A percentile compares a stretch with the other conserved stretches of the same genome.
These are phyloP conservation scores for Mycena belliarum DNA, from an alignment of 768 basidiomycete genomes.

Conservation along the genomic window DNA sequence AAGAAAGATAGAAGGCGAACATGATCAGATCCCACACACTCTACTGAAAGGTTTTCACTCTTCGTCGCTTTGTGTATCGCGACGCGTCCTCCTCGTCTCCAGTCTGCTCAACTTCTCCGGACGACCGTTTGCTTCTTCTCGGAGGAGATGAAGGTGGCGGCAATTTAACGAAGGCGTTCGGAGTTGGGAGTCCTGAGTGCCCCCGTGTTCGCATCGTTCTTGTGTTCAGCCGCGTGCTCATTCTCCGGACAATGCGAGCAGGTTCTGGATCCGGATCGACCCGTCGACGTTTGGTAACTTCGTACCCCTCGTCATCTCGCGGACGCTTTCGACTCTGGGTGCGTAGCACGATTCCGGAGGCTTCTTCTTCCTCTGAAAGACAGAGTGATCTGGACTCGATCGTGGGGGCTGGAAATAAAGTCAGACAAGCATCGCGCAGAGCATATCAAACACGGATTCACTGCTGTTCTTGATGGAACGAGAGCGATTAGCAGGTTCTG, in stretches of 20 bases:
- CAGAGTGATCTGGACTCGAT: slow-evolving; percentile 2
- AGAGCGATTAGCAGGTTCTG: background rate
- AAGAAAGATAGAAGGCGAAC: no score
- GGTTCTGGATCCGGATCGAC: background rate
- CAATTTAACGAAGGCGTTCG: background rate
- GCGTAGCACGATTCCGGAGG: no score
- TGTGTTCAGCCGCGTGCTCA: background rate
- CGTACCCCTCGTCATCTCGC: background rate
- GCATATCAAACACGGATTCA: background rate
- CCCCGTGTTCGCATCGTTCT: no score
- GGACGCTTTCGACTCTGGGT: background rate
- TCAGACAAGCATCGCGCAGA: background rate
- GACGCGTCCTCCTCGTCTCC: background rate
- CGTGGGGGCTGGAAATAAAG: slow-evolving; percentile 1
- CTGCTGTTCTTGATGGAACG: background rate
- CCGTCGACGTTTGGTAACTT: background rate
- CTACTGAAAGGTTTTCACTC: background rate
- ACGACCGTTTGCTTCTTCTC: background rate
- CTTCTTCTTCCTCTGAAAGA: background rate
- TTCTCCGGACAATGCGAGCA: background rate
- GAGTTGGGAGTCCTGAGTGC: no score
- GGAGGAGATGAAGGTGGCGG: background rate
- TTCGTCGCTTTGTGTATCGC: slow-evolving; percentile 2
- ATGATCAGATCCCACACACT: background rate
- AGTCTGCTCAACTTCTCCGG: background rate